A percentile compares a stretch with the other conserved stretches of the same genome.
phyloP scores from a whole-genome alignment of 805 yeast genomes.

The Kurtzmaniella fragi region DNA sequence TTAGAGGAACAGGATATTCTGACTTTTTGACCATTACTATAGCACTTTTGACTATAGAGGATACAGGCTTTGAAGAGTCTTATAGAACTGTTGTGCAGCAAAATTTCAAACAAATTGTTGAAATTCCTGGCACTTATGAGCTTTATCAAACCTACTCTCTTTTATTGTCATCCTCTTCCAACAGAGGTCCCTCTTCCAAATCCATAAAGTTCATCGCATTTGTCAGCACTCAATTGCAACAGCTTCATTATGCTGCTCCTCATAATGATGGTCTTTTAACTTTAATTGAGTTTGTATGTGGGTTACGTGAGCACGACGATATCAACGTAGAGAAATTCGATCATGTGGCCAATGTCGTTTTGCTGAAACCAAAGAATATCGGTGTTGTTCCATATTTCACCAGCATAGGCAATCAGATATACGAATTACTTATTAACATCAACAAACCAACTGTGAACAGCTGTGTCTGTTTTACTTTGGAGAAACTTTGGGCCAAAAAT shows the following conservation, averaged over 20 bases:
- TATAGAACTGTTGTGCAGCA: conserved; percentile 1
- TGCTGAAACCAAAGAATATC: conserved; percentile 55
- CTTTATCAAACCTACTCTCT: conserved; percentile 57
- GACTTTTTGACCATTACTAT: conserved; percentile 51
- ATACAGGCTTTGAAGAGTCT: conserved; percentile 13
- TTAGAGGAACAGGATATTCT: conserved; percentile 64
- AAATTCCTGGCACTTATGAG: conserved; percentile 59
- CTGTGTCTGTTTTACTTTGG: conserved; percentile 51
- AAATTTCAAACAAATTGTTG: conserved; percentile 27
- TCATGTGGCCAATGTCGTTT: conserved; percentile 59
- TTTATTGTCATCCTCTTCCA: conserved; percentile 46
- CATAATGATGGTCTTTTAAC: conserved; percentile 62
- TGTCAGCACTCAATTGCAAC: conserved; percentile 47
- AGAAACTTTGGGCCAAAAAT: conserved; percentile 48
- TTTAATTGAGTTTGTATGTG: conserved; percentile 71
- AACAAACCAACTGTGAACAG: conserved; percentile 59
- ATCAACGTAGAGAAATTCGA: conserved; percentile 62
- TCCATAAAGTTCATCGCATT: conserved; percentile 30
- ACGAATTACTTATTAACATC: conserved; percentile 49
- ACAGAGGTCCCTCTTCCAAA: conserved; percentile 19
- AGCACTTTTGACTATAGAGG: conserved; percentile 35
- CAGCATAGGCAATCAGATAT: conserved; percentile 60
- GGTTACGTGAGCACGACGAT: conserved; percentile 69
- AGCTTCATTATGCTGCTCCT: conserved; percentile 50
- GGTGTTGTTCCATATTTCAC: conserved; percentile 47